Base-by-base conservation (phyloP, 345 rosid species). In the Orychophragmus violaceus region DNA sequence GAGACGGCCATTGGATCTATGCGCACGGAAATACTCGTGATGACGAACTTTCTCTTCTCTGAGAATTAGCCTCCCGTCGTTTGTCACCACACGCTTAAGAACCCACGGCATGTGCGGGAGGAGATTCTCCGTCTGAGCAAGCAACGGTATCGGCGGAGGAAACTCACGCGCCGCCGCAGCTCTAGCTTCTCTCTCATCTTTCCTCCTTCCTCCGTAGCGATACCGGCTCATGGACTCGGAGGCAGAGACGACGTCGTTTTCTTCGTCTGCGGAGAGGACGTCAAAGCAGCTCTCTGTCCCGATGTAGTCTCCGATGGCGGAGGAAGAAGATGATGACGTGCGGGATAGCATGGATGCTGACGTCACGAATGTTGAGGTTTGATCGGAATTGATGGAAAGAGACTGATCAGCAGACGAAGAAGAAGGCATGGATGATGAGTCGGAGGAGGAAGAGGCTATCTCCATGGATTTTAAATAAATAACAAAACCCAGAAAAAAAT, bases 231-330 rank as follows among this genome's bases (percentile, higher is more conserved):
- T 6, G 17, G 39, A 12, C 59, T 54, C 21, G 22, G 50, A 49
- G 25, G 10, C 21, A 2, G 62, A 12, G n/a, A 16, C 19, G 12
- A 45, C 12, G 17, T 44, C 52, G 68, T 16, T 60, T 10, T 33
- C 51, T 22, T 79, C 83, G 2, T 74, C 70, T 5, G 30, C 66
- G 19, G 71, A 51, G 21, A 68, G 52, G 27, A 83, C 63, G 69
- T 91, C 96, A 12, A 79, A 79, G 55, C 92, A 85, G 70, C 95
- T 87, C 72, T 92, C 98, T 57, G 75, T 56, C 19, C 98, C 98
- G 66, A 92, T 82, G 82, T 78, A 87, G 51, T 92, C 98, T 2
- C 81, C 94, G 4, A 78, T 51, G 17, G 70, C 69, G 54, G 80
- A 44, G 62, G 73, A 74, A 14, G 79, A 77, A 3, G 83, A 50